Percentiles rank a stretch among this genome's conserved stretches.
Evolutionary conservation across 192 early-diverging fungal species (phyloP).

Genomic region (Rhizophagus sp.): DNA sequence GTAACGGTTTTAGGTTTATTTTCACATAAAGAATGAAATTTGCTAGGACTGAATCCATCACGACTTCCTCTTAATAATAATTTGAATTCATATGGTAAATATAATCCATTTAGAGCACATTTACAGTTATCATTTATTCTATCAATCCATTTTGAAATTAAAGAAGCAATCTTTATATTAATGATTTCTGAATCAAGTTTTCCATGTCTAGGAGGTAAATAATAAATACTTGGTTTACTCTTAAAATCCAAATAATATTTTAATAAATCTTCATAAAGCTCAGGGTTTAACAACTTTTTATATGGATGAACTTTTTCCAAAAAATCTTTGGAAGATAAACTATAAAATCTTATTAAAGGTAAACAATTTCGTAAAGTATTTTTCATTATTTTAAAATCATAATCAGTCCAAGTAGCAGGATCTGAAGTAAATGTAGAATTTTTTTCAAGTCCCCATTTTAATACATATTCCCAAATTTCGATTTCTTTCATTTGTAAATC

Average conservation of each 20-base stretch:
- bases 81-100: background rate
- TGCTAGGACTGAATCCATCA: background rate
- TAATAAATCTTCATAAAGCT: background rate
- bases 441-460: background rate
- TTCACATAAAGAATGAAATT: background rate
- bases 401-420: background rate
- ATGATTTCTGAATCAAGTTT: background rate
- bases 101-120: background rate
- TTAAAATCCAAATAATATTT: background rate
- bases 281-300: background rate
- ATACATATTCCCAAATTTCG: background rate
- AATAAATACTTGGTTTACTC: background rate
- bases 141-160: background rate
- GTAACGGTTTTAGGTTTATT: no score
- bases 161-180: background rate
- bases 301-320: background rate
- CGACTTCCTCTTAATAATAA: background rate
- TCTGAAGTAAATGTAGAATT: background rate
- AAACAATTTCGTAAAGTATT: background rate
- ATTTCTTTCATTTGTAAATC: background rate
- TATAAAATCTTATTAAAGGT: background rate
- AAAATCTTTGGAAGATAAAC: background rate
- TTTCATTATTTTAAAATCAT: background rate
- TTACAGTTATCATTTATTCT: background rate
- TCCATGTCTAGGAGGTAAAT: background rate